These are phyloP conservation scores for Canna indica DNA, from an alignment of 176 grass and related monocot species.

Conservation along the genomic window DNA sequence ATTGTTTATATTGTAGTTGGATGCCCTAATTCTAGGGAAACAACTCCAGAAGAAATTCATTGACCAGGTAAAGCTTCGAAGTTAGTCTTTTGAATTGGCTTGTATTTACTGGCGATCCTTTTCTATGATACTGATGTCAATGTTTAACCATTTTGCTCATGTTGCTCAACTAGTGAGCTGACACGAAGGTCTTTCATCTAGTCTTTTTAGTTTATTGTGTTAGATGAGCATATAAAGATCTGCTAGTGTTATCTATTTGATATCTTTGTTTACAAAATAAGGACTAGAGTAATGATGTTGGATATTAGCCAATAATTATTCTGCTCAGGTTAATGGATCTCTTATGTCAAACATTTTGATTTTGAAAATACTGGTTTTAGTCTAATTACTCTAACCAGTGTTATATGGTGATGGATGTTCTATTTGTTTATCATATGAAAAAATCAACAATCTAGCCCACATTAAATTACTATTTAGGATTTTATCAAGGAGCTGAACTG, in stretches of 20 bases:
- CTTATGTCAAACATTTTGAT: background rate
- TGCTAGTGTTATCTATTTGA: background rate
- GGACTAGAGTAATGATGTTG: background rate
- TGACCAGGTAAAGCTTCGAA: conserved; percentile 49
- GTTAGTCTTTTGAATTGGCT: background rate
- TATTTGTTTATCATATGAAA: too few relatives aligned
- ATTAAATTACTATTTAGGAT: too few relatives aligned
- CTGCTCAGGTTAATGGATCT: background rate
- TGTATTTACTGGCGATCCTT: background rate
- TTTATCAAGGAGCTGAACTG: too few relatives aligned
- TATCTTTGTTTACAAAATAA: background rate
- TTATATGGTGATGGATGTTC: background rate
- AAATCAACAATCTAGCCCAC: too few relatives aligned
- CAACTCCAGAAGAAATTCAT: conserved; percentile 70
- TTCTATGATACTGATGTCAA: background rate
- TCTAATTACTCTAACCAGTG: background rate
- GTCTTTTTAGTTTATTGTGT: background rate
- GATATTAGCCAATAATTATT: background rate
- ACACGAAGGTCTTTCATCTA: background rate
- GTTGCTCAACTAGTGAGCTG: background rate
- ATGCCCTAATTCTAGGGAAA: conserved; percentile 77
- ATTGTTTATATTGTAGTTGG: conserved; percentile 41
- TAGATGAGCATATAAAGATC: background rate
- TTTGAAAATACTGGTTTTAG: background rate
- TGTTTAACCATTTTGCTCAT: background rate